phyloP scores from a whole-genome alignment of 371 early-diverging fungal genomes.

The Rhizomucor pusillus region DNA sequence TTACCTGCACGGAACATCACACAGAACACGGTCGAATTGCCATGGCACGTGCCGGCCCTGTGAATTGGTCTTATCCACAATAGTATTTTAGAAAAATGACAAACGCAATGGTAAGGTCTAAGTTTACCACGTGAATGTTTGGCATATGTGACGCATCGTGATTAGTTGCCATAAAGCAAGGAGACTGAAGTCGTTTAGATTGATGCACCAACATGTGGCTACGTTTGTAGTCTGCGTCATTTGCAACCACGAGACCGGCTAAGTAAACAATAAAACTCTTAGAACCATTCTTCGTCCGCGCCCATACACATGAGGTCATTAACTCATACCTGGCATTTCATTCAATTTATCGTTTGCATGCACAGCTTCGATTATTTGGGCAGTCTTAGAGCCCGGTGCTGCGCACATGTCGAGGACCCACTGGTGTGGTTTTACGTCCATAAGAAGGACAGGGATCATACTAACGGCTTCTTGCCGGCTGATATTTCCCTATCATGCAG shows the following conservation, averaged over 20 bases:
- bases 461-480: slow-evolving; percentile 98
- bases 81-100: not conserved
- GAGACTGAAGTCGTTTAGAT: slow-evolving; percentile 88
- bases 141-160: slow-evolving; percentile 96
- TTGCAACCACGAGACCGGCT: slow-evolving; percentile 95
- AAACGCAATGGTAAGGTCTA: not conserved
- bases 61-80: slow-evolving; percentile 2
- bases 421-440: slow-evolving; percentile 93
- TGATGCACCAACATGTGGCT: slow-evolving; percentile 96
- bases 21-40: slow-evolving; percentile 94
- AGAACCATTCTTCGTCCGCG: not conserved
- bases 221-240: slow-evolving; percentile 93
- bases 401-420: slow-evolving; percentile 92
- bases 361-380: slow-evolving; percentile 91
- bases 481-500: slow-evolving; percentile 74
- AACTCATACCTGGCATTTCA: slow-evolving; percentile 58
- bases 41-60: slow-evolving; percentile 26
- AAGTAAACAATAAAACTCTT: slow-evolving; percentile 1
- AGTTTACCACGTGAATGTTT: slow-evolving; percentile 50
- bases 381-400: slow-evolving; percentile 90
- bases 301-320: too few species aligned
- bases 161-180: slow-evolving; percentile 93
- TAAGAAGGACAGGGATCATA: slow-evolving; percentile 96
- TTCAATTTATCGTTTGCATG: slow-evolving; percentile 66
- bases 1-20: slow-evolving; percentile 95